Evolutionary conservation across 192 early-diverging fungal genomes (phyloP).

Genomic region (Rhizophlyctis rosea): DNA sequence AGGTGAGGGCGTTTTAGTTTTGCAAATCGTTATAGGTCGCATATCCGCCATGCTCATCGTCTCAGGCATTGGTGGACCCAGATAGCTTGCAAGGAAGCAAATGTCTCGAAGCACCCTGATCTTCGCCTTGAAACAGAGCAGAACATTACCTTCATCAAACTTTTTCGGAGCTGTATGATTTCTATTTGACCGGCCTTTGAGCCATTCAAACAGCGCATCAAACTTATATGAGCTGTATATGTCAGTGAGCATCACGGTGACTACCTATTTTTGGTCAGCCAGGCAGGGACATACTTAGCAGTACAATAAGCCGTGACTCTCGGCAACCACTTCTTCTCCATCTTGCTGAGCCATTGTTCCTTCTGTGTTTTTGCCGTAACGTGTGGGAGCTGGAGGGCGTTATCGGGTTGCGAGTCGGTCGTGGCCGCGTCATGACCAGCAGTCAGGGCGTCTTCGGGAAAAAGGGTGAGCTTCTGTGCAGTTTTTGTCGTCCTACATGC

Average conservation of each 20-base stretch:
- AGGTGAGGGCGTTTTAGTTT: too few relatives aligned
- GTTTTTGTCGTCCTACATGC: conserved; percentile 87
- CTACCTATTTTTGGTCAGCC: background rate
- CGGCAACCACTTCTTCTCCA: conserved; percentile 58
- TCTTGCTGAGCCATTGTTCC: conserved; percentile 58
- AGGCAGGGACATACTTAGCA: conserved; percentile 48
- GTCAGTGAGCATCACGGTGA: background rate
- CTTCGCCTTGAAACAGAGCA: background rate
- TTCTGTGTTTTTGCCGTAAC: conserved; percentile 32
- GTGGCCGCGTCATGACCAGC: background rate
- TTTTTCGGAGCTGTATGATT: conserved; percentile 36
- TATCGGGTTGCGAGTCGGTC: conserved; percentile 9
- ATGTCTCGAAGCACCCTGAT: too few relatives aligned
- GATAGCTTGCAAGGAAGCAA: too few relatives aligned
- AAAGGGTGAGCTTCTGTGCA: conserved; percentile 88
- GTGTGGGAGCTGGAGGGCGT: conserved; percentile 32
- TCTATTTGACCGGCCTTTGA: conserved; percentile 38
- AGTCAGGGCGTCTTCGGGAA: conserved; percentile 64
- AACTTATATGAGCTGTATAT: conserved; percentile 48
- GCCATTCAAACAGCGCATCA: conserved; percentile 52
- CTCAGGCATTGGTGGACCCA: background rate
- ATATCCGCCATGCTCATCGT: background rate
- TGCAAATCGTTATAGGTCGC: background rate
- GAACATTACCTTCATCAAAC: conserved; percentile 41
- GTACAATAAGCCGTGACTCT: conserved; percentile 78